These are phyloP conservation scores for Hypoxylon sp. DNA, from an alignment of 2,329 filamentous ascomycete species.

Conservation along the genomic window DNA sequence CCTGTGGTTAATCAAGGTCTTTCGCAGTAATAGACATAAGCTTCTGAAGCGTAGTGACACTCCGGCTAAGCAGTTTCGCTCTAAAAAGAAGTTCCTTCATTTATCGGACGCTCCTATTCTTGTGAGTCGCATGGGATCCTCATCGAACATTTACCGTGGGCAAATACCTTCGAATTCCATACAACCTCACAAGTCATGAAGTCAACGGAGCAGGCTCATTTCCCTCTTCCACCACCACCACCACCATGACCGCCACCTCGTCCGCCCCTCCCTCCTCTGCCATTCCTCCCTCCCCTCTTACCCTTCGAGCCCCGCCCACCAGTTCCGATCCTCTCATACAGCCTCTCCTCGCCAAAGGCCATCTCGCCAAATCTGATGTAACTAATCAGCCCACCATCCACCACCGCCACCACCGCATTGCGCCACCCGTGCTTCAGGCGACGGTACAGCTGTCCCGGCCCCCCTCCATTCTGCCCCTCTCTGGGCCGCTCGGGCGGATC, in stretches of 20 bases:
- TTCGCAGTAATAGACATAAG: neutral
- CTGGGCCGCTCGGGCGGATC: constrained; percentile 66
- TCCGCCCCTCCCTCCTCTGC: constrained; percentile 39
- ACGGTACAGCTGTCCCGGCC: constrained; percentile 69
- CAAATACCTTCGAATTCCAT: too few relatives aligned
- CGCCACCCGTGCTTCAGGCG: constrained; percentile 86
- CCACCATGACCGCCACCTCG: constrained; percentile 37
- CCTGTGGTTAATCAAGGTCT: neutral
- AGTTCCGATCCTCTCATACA: constrained; percentile 71
- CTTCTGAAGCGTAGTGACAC: neutral
- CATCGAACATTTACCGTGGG: neutral
- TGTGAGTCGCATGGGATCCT: neutral
- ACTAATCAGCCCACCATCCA: constrained; percentile 90
- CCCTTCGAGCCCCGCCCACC: constrained; percentile 46
- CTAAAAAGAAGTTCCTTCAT: neutral
- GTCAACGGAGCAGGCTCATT: too few relatives aligned
- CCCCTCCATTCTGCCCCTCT: constrained; percentile 57
- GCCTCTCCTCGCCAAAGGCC: constrained; percentile 79
- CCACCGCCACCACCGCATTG: constrained; percentile 86
- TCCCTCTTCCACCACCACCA: constrained; percentile 39
- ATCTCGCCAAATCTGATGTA: constrained; percentile 86
- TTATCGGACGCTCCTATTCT: neutral
- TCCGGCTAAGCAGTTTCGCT: neutral
- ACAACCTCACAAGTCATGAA: too few relatives aligned
- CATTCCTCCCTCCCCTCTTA: constrained; percentile 43